These are phyloP conservation scores for Cladorrhinum sp. DNA, from an alignment of 2,329 filamentous ascomycete genomes.

Conservation along the genomic window DNA sequence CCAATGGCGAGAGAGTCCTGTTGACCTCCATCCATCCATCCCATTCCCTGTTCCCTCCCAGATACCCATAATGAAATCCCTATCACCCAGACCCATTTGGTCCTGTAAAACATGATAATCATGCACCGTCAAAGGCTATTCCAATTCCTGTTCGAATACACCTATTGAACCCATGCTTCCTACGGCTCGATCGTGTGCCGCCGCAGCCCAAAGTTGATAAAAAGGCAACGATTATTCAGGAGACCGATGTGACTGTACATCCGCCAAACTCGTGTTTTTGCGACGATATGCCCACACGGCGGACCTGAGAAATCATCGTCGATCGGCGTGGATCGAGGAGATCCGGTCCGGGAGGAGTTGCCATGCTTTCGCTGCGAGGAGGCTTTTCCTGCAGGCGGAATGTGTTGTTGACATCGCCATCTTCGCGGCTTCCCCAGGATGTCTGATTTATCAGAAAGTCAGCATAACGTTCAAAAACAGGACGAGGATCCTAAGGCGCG, in stretches of 20 bases:
- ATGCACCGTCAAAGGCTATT: background rate
- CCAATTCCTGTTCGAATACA: background rate
- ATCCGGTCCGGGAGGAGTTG: constrained; percentile 34
- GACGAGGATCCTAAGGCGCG: background rate
- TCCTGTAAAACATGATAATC: constrained; percentile 20
- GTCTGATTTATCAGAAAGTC: constrained; percentile 55
- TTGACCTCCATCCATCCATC: constrained; percentile 19
- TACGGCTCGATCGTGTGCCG: background rate
- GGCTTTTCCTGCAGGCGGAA: constrained; percentile 31
- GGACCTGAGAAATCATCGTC: constrained; percentile 12
- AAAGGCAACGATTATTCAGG: constrained; percentile 5
- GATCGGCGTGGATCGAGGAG: constrained; percentile 16
- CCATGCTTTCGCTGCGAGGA: constrained; percentile 35
- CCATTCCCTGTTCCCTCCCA: constrained; percentile 6
- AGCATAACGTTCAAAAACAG: background rate
- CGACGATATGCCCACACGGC: constrained; percentile 11
- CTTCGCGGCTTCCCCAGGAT: constrained; percentile 90
- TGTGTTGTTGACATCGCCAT: constrained; percentile 77
- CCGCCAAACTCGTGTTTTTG: constrained; percentile 18
- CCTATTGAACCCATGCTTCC: background rate
- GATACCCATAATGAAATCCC: constrained; percentile 19
- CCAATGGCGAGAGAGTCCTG: constrained; percentile 20
- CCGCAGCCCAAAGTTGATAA: background rate
- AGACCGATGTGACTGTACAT: constrained; percentile 8
- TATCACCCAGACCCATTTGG: constrained; percentile 19